Evolutionary conservation across 2,329 filamentous ascomycete species (phyloP).

Genomic region (Zasmidium citrigriseum): DNA sequence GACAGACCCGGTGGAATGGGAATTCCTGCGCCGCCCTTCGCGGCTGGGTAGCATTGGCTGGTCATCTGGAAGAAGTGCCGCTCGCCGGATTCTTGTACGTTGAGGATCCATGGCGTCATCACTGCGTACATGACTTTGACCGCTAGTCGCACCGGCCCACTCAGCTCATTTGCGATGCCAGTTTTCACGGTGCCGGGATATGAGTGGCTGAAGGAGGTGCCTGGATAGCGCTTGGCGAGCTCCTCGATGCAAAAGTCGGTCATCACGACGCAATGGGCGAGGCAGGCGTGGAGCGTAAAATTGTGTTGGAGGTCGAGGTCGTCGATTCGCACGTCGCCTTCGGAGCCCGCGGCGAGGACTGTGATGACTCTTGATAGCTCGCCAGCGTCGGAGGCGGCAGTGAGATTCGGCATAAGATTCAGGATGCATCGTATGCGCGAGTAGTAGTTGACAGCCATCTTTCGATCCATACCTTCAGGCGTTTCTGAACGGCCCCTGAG

Average conservation of each 20-base stretch:
- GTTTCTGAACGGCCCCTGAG: constrained; percentile 52
- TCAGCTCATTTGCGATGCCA: constrained; percentile 41
- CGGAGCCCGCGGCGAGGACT: constrained; percentile 56
- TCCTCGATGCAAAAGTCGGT: constrained; percentile 56
- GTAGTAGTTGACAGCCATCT: constrained; percentile 57
- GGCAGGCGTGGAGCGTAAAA: constrained; percentile 38
- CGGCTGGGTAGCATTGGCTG: constrained; percentile 34
- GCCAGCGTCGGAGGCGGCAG: constrained; percentile 38
- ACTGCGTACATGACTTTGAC: constrained; percentile 39
- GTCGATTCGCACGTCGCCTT: constrained; percentile 50
- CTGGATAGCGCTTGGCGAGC: constrained; percentile 48
- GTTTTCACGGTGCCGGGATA: constrained; percentile 53
- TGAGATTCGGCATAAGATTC: constrained; percentile 59
- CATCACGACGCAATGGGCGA: constrained; percentile 48
- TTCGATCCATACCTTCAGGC: constrained; percentile 57
- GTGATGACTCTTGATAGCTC: constrained; percentile 56
- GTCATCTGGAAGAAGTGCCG: constrained; percentile 47
- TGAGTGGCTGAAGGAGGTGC: constrained; percentile 52
- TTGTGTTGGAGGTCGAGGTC: constrained; percentile 49
- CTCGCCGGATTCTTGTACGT: constrained; percentile 46
- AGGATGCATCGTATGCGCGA: constrained; percentile 58
- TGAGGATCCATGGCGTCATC: constrained; percentile 40
- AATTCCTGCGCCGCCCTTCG: constrained; percentile 29
- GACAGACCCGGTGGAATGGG: constrained; percentile 31
- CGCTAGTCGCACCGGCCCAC: constrained; percentile 34